Base-by-base conservation (phyloP, 192 early-diverging fungal genomes). In the Entomortierella beljakovae region DNA sequence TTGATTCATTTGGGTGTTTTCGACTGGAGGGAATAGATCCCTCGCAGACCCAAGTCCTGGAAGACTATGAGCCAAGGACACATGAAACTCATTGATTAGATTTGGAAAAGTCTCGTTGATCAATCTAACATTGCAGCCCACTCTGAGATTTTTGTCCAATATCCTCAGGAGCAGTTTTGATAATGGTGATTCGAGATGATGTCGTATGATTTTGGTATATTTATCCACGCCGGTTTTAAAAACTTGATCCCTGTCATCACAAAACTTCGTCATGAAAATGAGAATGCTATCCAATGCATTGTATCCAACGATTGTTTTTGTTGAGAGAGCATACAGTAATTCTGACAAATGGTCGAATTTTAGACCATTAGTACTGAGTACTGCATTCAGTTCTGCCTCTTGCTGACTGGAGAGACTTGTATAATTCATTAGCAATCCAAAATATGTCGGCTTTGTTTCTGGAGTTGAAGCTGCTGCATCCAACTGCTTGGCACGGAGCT, bases 101-200 rank as follows among this genome's bases (percentile, higher is more conserved):
- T 20, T 46, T 15, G 70, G 70, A 31, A 52, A 81, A 15, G 43
- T 59, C 3, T 68, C 61, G 13, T 50, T 57, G 31, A 81, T 61
- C n/a, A 58, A 13, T 1, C 35, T 38, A 23, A 71, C 28, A 26
- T 40, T 71, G 54, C 69, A 72, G 18, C 79, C 79, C 6, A 61
- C 42, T 59, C 68, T 81, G 33, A 81, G 64, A 50, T 81, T 81
- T 18, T 72, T 81, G 57, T 72, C 69, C 35, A 81, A 18, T 25
- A 81, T 72, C 70, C 68, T 71, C 49, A 72, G 34, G 1, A 81
- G 25, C 13, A 81, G 70, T 52, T 81, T 68, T 22, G 75, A 64
- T 10, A 66, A 48, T 13, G 61, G 62, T 1, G 61, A 59, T 0
- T 40, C 40, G 6, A 79, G 31, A 0, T 70, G 51, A 34, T 16